Base-by-base conservation (phyloP, 257 asterid species). In the Striga asiatica region DNA sequence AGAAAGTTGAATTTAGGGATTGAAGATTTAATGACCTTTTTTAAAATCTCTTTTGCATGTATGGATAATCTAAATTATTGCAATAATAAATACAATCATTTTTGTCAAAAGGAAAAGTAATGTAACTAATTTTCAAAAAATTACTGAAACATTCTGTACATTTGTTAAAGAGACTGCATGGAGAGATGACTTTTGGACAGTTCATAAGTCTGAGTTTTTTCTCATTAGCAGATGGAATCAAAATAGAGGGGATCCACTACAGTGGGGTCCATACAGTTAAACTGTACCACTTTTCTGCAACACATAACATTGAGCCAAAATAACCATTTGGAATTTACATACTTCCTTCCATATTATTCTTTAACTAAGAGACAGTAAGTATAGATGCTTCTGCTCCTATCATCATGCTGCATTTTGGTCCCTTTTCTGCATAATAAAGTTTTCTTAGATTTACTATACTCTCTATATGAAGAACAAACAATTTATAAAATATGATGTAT, bases 321-420 rank as follows among this genome's bases (percentile, higher is more conserved):
- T 60, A 24, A 21, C 11, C 49, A 47, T n/a, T 52, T 42, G 61
- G 68, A 23, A 48, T 65, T 56, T 50, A 55, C 51, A 41, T 8
- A 35, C 56, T 59, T 47, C 34, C 65, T 29, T 54, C 68, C 54
- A 63, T 46, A 34, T 14, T 55, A 63, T 64, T 63, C 50, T 38
- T 58, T 27, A 56, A 57, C 64, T 29, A 58, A 19, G 66, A 50
- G 71, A 58, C 71, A 66, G 42, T 32, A 65, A 56, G 52, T 31
- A 41, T 19, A 41, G 20, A n/a, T 29, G 35, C 47, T 14, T 17
- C 16, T n/a, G n/a, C n/a, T n/a, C n/a, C n/a, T n/a, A n/a, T n/a
- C n/a, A n/a, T n/a, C n/a, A n/a, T n/a, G n/a, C n/a, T n/a, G n/a
- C n/a, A 14, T 0, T 13, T 41, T 14, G 34, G 23, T 38, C 24